Evolutionary conservation across 2,329 filamentous ascomycete genomes (phyloP), one percentile per base, ranked within the genome.

Genomic region (Fusarium mundagurra): DNA sequence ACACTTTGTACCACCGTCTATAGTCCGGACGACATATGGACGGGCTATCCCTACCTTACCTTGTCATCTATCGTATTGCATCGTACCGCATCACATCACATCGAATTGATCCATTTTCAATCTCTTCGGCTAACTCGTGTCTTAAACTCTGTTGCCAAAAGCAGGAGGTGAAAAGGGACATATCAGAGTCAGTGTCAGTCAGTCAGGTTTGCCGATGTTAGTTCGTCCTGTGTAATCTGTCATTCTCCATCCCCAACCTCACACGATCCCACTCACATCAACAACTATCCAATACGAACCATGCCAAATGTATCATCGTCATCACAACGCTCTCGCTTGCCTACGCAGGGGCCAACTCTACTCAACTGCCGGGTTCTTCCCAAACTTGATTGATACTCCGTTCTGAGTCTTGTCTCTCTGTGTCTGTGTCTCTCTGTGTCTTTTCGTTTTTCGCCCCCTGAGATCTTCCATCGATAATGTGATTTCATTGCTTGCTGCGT

Each of bases 41-140:
- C 31, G 59, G 71, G 44, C 34, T 34, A 74, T 71, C 71, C 71
- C 64, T 73, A 67, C 59, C 71, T 54, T 73, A 67, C 59, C 71
- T 54, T 55, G 39, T 57, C 43, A 64, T 50, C 44, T 53, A 44
- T 67, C 51, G 53, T 58, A 43, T 41, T 61, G 20, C 34, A 54
- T 69, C 58, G 58, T 55, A 47, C 60, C 50, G 61, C 34, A 62
- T 34, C 44, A 24, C 24, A 48, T 48, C 45, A 33, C 17, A 53
- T 51, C 63, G 31, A 29, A 45, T 45, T 41, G 38, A 33, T 24
- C 55, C 41, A 27, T 29, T 33, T 13, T 27, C 57, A 51, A 51
- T 63, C 48, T 66, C 54, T 41, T 70, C 60, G 65, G 69, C 38
- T 53, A 71, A 73, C 61, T 61, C 45, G 54, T 65, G 64, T 65